A percentile compares a stretch with the other conserved stretches of the same genome.
Conservation (phyloP, 2,329 filamentous ascomycete species). For the Pseudocercospora pini-densiflorae region DNA sequence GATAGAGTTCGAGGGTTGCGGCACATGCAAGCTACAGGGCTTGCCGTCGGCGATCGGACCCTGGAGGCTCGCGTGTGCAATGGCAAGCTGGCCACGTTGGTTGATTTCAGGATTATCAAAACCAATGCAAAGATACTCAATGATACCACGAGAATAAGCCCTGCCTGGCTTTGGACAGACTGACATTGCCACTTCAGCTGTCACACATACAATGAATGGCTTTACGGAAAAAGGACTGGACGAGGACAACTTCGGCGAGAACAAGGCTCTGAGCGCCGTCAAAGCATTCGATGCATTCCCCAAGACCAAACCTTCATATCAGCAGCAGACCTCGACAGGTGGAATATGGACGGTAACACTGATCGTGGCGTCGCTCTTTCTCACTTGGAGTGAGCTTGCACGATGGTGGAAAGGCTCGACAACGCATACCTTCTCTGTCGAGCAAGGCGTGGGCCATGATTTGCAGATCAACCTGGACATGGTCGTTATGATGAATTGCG, state of each 20-base stretch:
- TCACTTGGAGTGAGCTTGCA: constrained; percentile 76
- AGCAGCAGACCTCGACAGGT: constrained; percentile 80
- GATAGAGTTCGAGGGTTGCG: background rate
- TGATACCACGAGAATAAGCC: constrained; percentile 25
- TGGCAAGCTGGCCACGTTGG: constrained; percentile 9
- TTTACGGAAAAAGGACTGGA: constrained; percentile 72
- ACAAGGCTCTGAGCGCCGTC: constrained; percentile 60
- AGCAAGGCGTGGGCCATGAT: constrained; percentile 83
- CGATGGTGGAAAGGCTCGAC: constrained; percentile 87
- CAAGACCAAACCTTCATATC: constrained; percentile 94
- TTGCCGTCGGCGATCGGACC: background rate
- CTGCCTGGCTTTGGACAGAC: background rate
- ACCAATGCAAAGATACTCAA: constrained; percentile 4
- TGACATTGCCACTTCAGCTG: background rate
- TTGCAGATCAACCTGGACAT: constrained; percentile 96
- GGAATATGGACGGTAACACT: constrained; percentile 93
- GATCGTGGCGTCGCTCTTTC: constrained; percentile 71
- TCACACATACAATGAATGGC: constrained; percentile 69
- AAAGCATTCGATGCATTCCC: constrained; percentile 97
- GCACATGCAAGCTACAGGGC: background rate
- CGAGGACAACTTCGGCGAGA: constrained; percentile 78
- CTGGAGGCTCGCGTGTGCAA: constrained; percentile 2
- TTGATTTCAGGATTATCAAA: background rate
- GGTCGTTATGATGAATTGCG: constrained; percentile 87
- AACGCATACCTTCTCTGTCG: constrained; percentile 88